Percentiles rank a stretch among this genome's conserved stretches.
Evolutionary conservation across 2,329 filamentous ascomycete species (phyloP).

Genomic region (Cadophora gregata): DNA sequence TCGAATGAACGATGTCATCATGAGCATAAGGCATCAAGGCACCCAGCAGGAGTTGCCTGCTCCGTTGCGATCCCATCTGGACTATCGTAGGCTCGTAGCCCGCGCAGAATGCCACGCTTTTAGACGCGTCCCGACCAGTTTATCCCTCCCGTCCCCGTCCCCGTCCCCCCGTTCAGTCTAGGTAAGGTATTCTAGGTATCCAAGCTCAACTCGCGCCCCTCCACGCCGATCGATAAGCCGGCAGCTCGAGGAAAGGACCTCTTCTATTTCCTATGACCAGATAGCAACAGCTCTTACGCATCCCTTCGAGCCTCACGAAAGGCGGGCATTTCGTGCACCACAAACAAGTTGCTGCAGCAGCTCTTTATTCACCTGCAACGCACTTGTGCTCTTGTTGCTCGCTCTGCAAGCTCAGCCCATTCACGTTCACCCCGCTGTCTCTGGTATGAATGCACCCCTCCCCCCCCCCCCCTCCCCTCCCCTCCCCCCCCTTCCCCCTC

Average conservation of each 20-base stretch:
- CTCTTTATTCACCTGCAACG: conserved; percentile 8
- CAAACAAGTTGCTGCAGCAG: background rate
- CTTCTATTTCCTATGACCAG: too few relatives aligned
- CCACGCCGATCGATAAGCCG: conserved; percentile 1
- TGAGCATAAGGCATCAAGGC: too few relatives aligned
- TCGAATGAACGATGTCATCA: background rate
- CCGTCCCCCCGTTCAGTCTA: too few relatives aligned
- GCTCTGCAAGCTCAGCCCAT: background rate
- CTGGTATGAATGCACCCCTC: background rate
- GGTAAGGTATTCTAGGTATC: too few relatives aligned
- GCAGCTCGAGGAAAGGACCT: too few relatives aligned
- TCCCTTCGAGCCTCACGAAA: conserved; percentile 8
- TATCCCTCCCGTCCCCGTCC: background rate
- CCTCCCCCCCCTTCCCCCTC: background rate
- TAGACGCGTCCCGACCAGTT: background rate
- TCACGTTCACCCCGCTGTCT: background rate
- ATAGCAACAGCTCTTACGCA: background rate
- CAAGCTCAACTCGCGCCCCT: background rate
- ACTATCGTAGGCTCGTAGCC: too few relatives aligned
- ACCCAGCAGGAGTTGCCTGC: background rate
- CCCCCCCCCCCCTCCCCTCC: background rate
- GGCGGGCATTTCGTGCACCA: background rate
- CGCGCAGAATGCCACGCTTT: background rate
- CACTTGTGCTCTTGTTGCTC: background rate
- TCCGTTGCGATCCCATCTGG: too few relatives aligned